Evolutionary conservation across 2,329 filamentous ascomycete species (phyloP), one percentile per base, ranked within the genome.

Genomic region (Phialophora tarda): DNA sequence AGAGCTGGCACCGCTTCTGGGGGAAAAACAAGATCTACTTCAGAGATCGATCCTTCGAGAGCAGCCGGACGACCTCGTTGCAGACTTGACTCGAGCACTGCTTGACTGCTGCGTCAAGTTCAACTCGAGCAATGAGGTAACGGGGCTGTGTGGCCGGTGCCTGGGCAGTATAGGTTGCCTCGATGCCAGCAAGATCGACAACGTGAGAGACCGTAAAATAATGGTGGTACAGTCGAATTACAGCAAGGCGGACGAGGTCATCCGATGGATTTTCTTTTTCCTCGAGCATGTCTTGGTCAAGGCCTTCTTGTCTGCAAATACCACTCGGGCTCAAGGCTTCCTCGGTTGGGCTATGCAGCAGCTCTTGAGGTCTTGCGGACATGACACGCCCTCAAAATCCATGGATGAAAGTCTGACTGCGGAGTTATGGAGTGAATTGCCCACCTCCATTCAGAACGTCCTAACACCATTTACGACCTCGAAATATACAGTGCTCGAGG

Each of bases 301-400:
- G 67, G 90, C 93, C 0, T 99, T 99, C 75, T 82, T 96, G 51
- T 96, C 94, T 0, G 91, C 92, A 1, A 95, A 91, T 0, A 96
- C 97, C 75, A 91, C 93, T 1, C 89, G 88, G 70, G 85, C 93
- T 5, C 95, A 98, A 77, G 93, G 93, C 0, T 97, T 96, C 75
- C 83, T 99, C 21, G 94, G 94, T 1, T 99, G 91, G 78, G 91
- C 90, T 1, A 97, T 99, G 88, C 95, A 99, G 77, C 90, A 96
- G 73, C 84, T 98, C 48, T 84, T 98, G 3, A 88, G 89, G 53
- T 88, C 89, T 71, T 92, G 91, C 74, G 89, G 90, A 65, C 81
- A 85, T 11, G 86, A 82, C 23, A 80, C 83, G 47, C 80, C 80
- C 32, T 77, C 83, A 21, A 44, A 65, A 56, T 34, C 57, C 26